These are phyloP conservation scores for Parascedosporium putredinis DNA, from an alignment of 2,329 filamentous ascomycete genomes.

Conservation along the genomic window DNA sequence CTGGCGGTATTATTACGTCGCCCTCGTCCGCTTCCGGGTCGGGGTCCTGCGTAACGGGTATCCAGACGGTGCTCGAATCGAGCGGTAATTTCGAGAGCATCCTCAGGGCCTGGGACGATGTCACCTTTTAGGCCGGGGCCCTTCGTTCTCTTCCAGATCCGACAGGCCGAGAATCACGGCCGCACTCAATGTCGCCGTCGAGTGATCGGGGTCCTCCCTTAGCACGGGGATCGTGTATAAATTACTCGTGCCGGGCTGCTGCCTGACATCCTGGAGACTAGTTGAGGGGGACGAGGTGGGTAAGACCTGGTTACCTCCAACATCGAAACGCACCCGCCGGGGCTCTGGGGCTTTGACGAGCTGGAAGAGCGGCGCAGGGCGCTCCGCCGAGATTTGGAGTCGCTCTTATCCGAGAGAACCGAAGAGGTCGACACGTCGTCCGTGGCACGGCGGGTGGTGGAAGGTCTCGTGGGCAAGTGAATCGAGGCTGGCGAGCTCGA, in stretches of 20 bases:
- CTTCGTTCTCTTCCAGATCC: conserved; percentile 23
- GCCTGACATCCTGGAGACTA: conserved; percentile 5
- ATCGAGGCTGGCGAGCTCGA: neutral
- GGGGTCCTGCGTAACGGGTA: conserved; percentile 27
- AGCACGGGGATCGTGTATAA: conserved; percentile 9
- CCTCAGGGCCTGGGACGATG: conserved; percentile 43
- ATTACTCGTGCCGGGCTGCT: neutral
- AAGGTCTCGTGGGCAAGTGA: neutral
- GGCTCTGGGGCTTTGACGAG: conserved; percentile 40
- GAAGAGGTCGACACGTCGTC: conserved; percentile 39
- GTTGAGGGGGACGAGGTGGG: conserved; percentile 42
- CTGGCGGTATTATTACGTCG: conserved; percentile 10
- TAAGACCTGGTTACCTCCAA: conserved; percentile 49
- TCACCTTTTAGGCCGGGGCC: conserved; percentile 40
- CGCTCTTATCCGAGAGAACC: conserved; percentile 40
- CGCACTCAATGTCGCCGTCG: conserved; percentile 14
- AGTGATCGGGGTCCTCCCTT: neutral
- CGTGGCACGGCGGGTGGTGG: conserved; percentile 21
- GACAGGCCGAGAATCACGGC: conserved; percentile 20
- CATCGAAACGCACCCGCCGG: conserved; percentile 52
- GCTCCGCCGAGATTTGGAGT: conserved; percentile 39
- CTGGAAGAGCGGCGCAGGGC: conserved; percentile 47
- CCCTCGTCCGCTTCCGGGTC: conserved; percentile 17
- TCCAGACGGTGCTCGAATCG: conserved; percentile 43
- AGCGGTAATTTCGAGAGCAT: conserved; percentile 39